Evolutionary conservation across 2,329 filamentous ascomycete species (phyloP), one percentile per base, ranked within the genome.

Genomic region (Tympanopsis confertula): DNA sequence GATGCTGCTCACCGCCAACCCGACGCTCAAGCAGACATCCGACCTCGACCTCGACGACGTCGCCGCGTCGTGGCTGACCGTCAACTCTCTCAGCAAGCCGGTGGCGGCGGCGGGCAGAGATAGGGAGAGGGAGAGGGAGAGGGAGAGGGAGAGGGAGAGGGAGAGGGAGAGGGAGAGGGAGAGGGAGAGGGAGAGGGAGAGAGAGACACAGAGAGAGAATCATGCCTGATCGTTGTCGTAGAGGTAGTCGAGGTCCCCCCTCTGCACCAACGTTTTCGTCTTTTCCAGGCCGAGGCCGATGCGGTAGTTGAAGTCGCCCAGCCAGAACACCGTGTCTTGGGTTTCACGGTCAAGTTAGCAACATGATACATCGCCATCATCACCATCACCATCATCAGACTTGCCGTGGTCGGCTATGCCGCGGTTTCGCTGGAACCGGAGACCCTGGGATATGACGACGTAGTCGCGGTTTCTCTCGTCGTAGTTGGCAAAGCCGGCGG

Each of bases 301-400:
- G 14, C 91, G 82, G 59, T 98, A 98, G 54, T 98, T 98, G 66
- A 98, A 98, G 57, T 98, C 91, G 4, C 91, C 91, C 29, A 95
- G 71, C 89, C 91, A 98, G 38, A 95, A 81, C 24, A 96, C 81
- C 17, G 84, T 71, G 47, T 80, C 75, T 71, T 33, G 19, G 24
- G 29, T 44, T 26, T 42, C 22, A 10, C 22, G 22, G 22, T 26
- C 22, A 26, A n/a, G 44, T 55, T 45, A 58, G 47, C 20, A 35
- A 4, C n/a, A 13, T 10, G 15, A 14, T 19, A 7, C 19, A 3
- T 15, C 5, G 2, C 13, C 18, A 12, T 37, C 19, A 46, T 35
- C 39, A 28, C 33, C 13, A n/a, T n/a, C 20, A 5, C 10, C 18
- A 30, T 14, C n/a, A n/a, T n/a, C n/a, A n/a, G n/a, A n/a, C 56